These are phyloP conservation scores for Metarhizium sp. DNA, from an alignment of 2,329 filamentous ascomycete genomes.

Conservation along the genomic window DNA sequence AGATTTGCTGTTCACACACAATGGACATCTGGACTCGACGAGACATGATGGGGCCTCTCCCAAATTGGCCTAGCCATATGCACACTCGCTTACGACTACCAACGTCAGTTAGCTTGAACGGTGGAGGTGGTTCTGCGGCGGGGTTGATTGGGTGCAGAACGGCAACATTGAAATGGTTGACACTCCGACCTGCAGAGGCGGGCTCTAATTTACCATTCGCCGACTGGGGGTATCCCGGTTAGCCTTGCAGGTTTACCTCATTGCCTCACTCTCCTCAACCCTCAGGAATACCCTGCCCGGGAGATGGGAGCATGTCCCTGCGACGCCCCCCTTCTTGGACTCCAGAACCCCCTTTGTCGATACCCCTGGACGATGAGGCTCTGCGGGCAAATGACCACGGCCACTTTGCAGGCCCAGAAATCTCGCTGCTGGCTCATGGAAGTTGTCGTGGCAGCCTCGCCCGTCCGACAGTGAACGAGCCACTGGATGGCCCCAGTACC, in stretches of 20 bases:
- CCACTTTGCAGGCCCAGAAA: too few relatives aligned
- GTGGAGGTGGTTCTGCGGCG: neutral
- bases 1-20: neutral
- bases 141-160: neutral
- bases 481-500: too few relatives aligned
- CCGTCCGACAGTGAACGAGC: too few relatives aligned
- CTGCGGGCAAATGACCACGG: neutral
- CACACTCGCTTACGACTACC: constrained; percentile 9
- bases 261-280: too few relatives aligned
- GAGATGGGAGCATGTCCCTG: neutral
- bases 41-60: neutral
- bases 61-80: constrained; percentile 1
- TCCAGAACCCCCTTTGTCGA: neutral
- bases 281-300: neutral
- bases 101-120: constrained; percentile 7
- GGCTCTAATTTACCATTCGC: too few relatives aligned
- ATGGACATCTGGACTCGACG: too few relatives aligned
- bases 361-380: constrained; percentile 2
- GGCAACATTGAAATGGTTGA: neutral
- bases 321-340: neutral
- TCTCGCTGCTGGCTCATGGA: neutral
- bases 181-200: too few relatives aligned
- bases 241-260: too few relatives aligned
- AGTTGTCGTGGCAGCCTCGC: too few relatives aligned
- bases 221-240: too few relatives aligned